A percentile compares a stretch with the other conserved stretches of the same genome.
Conservation (phyloP, 2,329 filamentous ascomycete species). For the Dactylonectria macrodidyma region DNA sequence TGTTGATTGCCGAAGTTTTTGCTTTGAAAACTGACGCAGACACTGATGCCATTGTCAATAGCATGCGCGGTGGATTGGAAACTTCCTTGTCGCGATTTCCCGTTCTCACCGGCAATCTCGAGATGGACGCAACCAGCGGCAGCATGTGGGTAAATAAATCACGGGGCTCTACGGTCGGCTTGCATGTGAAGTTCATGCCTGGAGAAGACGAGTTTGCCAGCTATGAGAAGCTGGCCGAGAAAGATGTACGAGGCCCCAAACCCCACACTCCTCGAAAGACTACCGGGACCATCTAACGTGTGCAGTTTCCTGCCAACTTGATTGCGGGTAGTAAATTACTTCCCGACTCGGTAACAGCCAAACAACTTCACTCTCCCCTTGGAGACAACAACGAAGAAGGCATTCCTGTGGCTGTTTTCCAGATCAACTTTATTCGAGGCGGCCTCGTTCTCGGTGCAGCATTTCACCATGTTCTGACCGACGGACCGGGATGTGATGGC, state of each 20-base stretch:
- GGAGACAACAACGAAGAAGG: slow-evolving; percentile 18
- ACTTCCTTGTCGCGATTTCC: slow-evolving; percentile 25
- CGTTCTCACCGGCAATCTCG: slow-evolving; percentile 20
- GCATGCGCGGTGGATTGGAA: slow-evolving; percentile 24
- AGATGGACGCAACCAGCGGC: slow-evolving; percentile 13
- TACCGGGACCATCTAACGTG: too few relatives aligned
- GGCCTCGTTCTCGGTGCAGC: slow-evolving; percentile 31
- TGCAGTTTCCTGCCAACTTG: slow-evolving; percentile 14
- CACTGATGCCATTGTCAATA: slow-evolving; percentile 9
- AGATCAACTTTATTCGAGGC: slow-evolving; percentile 32
- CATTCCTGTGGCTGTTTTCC: slow-evolving; percentile 22
- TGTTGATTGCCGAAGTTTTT: slow-evolving; percentile 34
- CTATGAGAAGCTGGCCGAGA: slow-evolving; percentile 2
- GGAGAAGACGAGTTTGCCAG: slow-evolving; percentile 3
- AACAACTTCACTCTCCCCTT: slow-evolving; percentile 14
- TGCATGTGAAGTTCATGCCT: slow-evolving; percentile 18
- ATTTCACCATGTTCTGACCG: slow-evolving; percentile 29
- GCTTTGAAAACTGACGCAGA: neutral
- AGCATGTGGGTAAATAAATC: slow-evolving; percentile 8
- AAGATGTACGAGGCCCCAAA: slow-evolving; percentile 1
- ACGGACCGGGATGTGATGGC: slow-evolving; percentile 33
- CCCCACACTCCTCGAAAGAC: neutral
- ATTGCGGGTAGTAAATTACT: slow-evolving; percentile 6
- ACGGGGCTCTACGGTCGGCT: slow-evolving; percentile 15
- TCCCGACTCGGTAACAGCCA: slow-evolving; percentile 15